These are phyloP conservation scores for Phytophthora foliorum DNA, from an alignment of 352 stramenopile species.

Conservation along the genomic window DNA sequence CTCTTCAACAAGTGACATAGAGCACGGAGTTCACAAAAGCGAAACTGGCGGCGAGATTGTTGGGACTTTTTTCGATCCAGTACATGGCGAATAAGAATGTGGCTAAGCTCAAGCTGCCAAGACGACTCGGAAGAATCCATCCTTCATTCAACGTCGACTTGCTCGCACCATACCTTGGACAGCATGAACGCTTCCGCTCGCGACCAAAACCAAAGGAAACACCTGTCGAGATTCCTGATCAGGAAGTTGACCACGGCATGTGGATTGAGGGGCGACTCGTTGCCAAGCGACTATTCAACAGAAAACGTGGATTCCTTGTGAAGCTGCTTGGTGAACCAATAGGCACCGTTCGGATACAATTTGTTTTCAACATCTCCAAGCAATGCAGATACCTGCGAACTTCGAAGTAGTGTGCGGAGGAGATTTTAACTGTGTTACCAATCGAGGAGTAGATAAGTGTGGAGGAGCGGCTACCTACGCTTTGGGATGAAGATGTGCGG, in stretches of 20 bases:
- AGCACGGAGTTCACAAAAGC: conserved; percentile 5
- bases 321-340: background rate
- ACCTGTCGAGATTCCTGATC: background rate
- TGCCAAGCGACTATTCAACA: background rate
- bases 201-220: background rate
- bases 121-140: background rate
- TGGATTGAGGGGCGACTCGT: background rate
- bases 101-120: background rate
- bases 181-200: background rate
- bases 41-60: background rate
- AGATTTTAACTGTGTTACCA: too few relatives aligned
- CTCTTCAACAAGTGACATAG: background rate
- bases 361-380: too few relatives aligned
- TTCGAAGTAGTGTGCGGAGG: too few relatives aligned
- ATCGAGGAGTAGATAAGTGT: too few relatives aligned
- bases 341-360: too few relatives aligned
- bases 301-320: background rate
- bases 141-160: conserved; percentile 6
- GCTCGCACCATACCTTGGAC: background rate
- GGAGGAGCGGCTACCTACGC: too few relatives aligned
- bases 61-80: conserved; percentile 1
- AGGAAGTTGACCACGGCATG: background rate
- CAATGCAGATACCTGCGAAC: too few relatives aligned
- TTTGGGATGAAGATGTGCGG: too few relatives aligned
- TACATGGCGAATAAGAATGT: conserved; percentile 8